Base-by-base conservation (phyloP, 345 rosid genomes). In the Alliaria petiolata region DNA sequence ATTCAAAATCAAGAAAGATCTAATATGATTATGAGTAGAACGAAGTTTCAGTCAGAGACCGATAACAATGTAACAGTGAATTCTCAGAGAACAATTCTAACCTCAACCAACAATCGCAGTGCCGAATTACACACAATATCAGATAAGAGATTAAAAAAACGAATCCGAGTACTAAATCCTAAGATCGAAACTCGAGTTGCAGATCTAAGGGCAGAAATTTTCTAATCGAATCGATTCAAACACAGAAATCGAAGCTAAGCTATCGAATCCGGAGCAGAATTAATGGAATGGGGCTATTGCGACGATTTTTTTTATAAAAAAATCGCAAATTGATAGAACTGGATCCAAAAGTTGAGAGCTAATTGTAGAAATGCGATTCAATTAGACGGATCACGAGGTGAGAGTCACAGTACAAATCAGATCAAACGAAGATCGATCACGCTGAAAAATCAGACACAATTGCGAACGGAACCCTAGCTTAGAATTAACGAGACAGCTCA, bases 351-450 rank as follows among this genome's bases (percentile, higher is more conserved):
- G 0, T 22, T 26, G 16, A 14, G 33, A 28, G 44, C 0, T 42
- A 50, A 38, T 28, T 36, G n/a, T 5, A 43, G 35, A 42, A 62
- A 55, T 7, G 14, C 30, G 28, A 70, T 26, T 47, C 40, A 36
- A 49, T 28, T 14, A 26, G 15, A 38, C 36, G 55, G 25, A 53
- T 42, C 64, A 62, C 1, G 65, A 72, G 17, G 19, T 14, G 2
- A 7, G 6, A 28, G 6, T 15, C 1, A 26, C 20, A 15, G 22
- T 13, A 55, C 40, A 26, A 9, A 50, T 34, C 36, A 65, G 44
- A 65, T 58, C 78, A 40, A 40, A 66, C 58, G 38, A 28, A 53
- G 52, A 74, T 65, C 31, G 15, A 57, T 57, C 19, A 71, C 55
- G 14, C 30, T 16, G 11, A 2, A 2, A 4, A 7, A 20, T 8